Base-by-base conservation (phyloP, 129 eudicot species). In the Pseudognaphalium luteoalbum region DNA sequence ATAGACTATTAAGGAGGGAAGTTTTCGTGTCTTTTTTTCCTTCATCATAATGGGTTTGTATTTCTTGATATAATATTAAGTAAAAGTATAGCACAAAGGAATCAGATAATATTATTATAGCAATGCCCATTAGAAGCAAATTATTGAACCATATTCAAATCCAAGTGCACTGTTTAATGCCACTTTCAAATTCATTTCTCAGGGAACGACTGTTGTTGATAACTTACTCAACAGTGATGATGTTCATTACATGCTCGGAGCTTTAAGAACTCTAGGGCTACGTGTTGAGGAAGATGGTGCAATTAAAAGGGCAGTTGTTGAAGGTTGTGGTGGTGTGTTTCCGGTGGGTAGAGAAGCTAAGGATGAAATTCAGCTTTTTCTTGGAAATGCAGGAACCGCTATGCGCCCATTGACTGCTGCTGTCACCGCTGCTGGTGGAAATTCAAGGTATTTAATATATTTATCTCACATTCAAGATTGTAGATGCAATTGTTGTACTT, bases 401-500 rank as follows among this genome's bases (percentile, higher is more conserved):
- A 94, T 94, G 99, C 93, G 96, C 41, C 99, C 99, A 22, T 85
- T 94, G 75, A 94, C 99, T 68, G 99, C 99, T 75, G 97, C 96
- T 14, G 96, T 94, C 74, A 80, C 92, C 25, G 99, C 86, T 66
- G 99, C 99, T 56, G 99, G 99, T 37, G 99, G 99, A 61, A 86
- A 91, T 74, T 73, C 97, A 39, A 94, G 93, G 99, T 94, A 29
- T 74, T 62, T 14, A 34, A n/a, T 22, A 70, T 41, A 16, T 50
- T 61, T 29, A 44, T 44, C 20, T 20, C n/a, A 51, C 34, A 4
- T 70, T 22, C 37, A 54, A 73, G 47, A 47, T 12, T 47, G n/a
- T 12, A 47, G 54, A 47, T 47, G 54, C 16, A 11, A 3, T 47
- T 3, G 3, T 47, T 44, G 17, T 10, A 44, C 52, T 10, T 11